Evolutionary conservation across 257 asterid species (phyloP).

Genomic region (Galeopsis tetrahit): DNA sequence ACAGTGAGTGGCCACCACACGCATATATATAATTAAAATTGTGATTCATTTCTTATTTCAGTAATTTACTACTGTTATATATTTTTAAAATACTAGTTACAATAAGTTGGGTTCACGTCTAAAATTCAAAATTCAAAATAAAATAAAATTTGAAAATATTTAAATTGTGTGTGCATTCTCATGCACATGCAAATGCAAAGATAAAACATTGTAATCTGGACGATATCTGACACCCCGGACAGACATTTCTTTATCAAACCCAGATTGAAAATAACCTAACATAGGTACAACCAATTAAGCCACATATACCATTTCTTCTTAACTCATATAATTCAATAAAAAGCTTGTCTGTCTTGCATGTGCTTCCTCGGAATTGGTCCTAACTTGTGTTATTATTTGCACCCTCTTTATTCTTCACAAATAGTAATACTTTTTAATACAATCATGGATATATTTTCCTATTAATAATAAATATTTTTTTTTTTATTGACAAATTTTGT

Average conservation of each 20-base stretch:
- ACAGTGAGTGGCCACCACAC: too few species aligned
- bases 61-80: too few species aligned
- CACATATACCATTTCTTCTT: background rate
- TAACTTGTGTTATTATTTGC: background rate
- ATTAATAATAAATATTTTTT: too few species aligned
- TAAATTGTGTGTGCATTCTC: background rate
- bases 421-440: too few species aligned
- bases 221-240: background rate
- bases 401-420: too few species aligned
- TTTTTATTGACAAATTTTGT: too few species aligned
- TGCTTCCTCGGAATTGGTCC: background rate
- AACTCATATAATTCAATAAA: background rate
- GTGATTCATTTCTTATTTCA: too few species aligned
- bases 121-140: background rate
- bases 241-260: constrained; percentile 17
- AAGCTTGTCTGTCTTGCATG: background rate
- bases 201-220: background rate
- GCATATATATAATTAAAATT: too few species aligned
- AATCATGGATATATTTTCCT: too few species aligned
- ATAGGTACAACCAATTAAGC: background rate
- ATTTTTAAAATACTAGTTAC: too few species aligned
- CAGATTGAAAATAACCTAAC: constrained; percentile 10
- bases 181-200: constrained; percentile 5
- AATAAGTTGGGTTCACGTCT: background rate
- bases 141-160: background rate